A percentile compares a stretch with the other conserved stretches of the same genome.
Conservation (phyloP, 2,329 filamentous ascomycete species). For the Basipetospora chlamydospora region DNA sequence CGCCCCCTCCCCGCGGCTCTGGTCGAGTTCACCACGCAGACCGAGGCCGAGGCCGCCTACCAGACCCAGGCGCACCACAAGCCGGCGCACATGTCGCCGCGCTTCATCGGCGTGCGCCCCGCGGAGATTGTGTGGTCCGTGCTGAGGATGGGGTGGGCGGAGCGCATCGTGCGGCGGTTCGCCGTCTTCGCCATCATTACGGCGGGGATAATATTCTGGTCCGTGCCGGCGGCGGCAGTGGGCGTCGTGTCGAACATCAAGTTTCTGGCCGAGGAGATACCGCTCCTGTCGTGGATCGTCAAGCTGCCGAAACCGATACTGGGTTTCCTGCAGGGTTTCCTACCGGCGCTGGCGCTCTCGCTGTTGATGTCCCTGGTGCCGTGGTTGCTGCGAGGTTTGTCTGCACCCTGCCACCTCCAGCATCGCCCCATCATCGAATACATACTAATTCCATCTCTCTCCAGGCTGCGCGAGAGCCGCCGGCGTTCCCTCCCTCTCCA, state of each 20-base stretch:
- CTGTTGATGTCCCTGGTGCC: slow-evolving; percentile 75
- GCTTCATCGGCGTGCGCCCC: slow-evolving; percentile 69
- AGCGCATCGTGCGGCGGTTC: slow-evolving; percentile 55
- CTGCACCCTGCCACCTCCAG: slow-evolving; percentile 17
- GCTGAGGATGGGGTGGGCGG: slow-evolving; percentile 54
- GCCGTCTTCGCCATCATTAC: slow-evolving; percentile 51
- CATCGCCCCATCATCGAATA: not conserved
- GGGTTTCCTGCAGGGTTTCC: slow-evolving; percentile 67
- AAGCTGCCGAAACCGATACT: slow-evolving; percentile 53
- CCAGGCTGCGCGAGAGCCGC: slow-evolving; percentile 53
- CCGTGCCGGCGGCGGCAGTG: slow-evolving; percentile 59
- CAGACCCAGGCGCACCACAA: slow-evolving; percentile 73
- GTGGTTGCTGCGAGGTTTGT: slow-evolving; percentile 51
- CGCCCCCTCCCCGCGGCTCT: slow-evolving; percentile 64
- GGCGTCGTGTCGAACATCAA: slow-evolving; percentile 75
- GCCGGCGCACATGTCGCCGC: slow-evolving; percentile 69
- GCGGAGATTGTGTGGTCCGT: slow-evolving; percentile 79
- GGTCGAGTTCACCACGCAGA: slow-evolving; percentile 74
- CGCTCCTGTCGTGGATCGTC: slow-evolving; percentile 61
- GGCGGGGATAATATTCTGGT: slow-evolving; percentile 75
- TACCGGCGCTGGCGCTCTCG: slow-evolving; percentile 67
- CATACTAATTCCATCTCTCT: slow-evolving; percentile 13
- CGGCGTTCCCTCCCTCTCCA: slow-evolving; percentile 55
- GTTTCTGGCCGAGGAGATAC: slow-evolving; percentile 46
- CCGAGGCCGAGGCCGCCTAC: slow-evolving; percentile 72